Base-by-base conservation (phyloP, 2,329 filamentous ascomycete species). In the Coniella vitis region DNA sequence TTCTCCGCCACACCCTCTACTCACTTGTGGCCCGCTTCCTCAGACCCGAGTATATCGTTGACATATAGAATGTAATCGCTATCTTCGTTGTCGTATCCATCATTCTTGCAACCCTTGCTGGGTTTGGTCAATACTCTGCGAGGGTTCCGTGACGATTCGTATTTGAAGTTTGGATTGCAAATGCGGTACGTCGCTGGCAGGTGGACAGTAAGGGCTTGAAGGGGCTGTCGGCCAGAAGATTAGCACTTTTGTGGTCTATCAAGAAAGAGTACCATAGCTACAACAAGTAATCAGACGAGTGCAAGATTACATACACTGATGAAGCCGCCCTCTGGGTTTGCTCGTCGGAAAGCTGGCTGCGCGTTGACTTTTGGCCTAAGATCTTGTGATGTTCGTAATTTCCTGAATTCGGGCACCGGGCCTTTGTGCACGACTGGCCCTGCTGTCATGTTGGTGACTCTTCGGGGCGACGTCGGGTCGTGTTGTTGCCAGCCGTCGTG, bases 51-150 rank as follows among this genome's bases (percentile, higher is more conserved):
- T 56, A 98, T 98, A 65, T 98, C 93, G 66, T 98, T 98, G 60
- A 98, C 93, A 60, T 97, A 98, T 58, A 98, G 80, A 61, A 98
- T 98, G 64, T 98, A 98, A 64, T 98, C 93, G 66, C 93, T 97
- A 59, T 98, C 93, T 65, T 98, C 93, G 58, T 98, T 98, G 64
- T 98, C 93, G 62, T 93, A 98, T 4, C 93, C 93, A 70, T 98
- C 93, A 62, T 98, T 98, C 76, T 98, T 98, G 54, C 87, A 81
- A 13, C 93, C 93, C 70, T 98, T 98, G 78, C 93, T 97, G 7
- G 93, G 93, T 68, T 98, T 98, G 14, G 93, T 98, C 57, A 98
- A 76, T 43, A 98, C 93, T 65, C 93, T 81, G 54, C 93, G 86
- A 35, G 93, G 93, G 63, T 98, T 98, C 57, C 93, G 82, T 47